phyloP scores from a whole-genome alignment of 1,284 basidiomycete species.

The Fomitopsis palustris region DNA sequence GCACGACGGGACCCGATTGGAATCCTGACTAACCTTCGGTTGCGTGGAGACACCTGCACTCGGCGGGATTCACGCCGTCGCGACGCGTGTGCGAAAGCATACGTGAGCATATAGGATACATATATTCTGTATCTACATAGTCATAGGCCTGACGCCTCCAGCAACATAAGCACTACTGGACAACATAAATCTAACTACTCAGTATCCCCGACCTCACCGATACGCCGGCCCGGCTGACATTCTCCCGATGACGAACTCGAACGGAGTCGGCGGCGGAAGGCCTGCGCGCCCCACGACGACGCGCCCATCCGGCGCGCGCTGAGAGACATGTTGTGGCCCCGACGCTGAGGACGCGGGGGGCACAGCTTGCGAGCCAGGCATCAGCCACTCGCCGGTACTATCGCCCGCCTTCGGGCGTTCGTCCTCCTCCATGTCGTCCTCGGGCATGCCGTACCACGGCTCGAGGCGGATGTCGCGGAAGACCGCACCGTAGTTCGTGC shows the following conservation, averaged over 20 bases:
- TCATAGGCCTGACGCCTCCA: neutral
- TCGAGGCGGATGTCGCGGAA: conserved; percentile 1
- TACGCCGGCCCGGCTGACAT: neutral
- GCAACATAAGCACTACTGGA: neutral
- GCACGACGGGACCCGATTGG: too few species aligned
- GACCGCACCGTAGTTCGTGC: conserved; percentile 3
- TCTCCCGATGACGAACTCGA: neutral
- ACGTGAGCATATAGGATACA: neutral
- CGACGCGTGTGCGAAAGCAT: neutral
- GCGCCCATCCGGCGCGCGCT: neutral
- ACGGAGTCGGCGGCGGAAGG: neutral
- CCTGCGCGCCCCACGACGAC: neutral
- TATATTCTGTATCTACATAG: neutral
- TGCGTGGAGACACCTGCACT: too few species aligned
- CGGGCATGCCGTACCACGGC: conserved; percentile 2
- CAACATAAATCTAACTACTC: neutral
- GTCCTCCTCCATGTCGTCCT: neutral
- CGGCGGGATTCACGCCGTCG: too few species aligned
- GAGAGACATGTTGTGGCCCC: neutral
- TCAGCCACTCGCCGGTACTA: too few species aligned
- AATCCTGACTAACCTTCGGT: too few species aligned
- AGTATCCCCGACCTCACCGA: neutral
- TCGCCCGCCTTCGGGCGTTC: neutral
- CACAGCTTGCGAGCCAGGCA: neutral
- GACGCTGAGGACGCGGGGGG: neutral